Evolutionary conservation across 306 rosid species (phyloP), one percentile per base, ranked within the genome.

Genomic region (Prosopis cineraria): DNA sequence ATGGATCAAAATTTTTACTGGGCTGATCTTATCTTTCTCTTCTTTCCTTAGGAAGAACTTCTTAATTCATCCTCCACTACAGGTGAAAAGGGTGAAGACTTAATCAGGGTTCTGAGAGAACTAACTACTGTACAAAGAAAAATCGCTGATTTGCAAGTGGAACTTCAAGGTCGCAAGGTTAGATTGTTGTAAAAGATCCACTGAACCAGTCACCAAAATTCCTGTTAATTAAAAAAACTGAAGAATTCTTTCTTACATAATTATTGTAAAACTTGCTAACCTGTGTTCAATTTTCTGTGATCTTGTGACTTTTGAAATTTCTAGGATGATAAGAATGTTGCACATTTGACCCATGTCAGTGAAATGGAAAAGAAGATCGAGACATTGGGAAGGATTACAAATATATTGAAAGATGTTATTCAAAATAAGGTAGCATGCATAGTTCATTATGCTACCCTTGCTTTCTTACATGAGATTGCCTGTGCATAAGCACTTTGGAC

Each of bases 161-260:
- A 95, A 82, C 98, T 95, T 82, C 98, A 95, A 87, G 97, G 97
- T 55, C 90, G 98, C 81, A 95, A 95, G 90, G 98, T 92, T 70
- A 67, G 53, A 13, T 50, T 5, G 75, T 77, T 65, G 11, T 8
- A 22, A 31, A 76, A 37, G 80, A 71, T 78, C 17, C n/a, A 5
- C 27, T 34, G 40, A 5, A 10, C 29, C 76, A 66, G 48, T 50
- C 56, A 7, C 0, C 7, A 33, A 2, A 17, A 17, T 9, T 12
- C 41, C 43, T 39, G 10, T 68, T 12, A 39, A 10, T 68, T 68
- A 67, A 74, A 24, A 24, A 16, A 45, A 30, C 24, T 19, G 56
- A 33, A 27, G 7, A 22, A 7, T 2, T 22, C 19, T 53, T 34
- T 6, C 43, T 20, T 0, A 48, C 6, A 43, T 14, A 4, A 25